Conservation (phyloP, 2,329 filamentous ascomycete genomes). For the Xenoacremonium recifei region DNA sequence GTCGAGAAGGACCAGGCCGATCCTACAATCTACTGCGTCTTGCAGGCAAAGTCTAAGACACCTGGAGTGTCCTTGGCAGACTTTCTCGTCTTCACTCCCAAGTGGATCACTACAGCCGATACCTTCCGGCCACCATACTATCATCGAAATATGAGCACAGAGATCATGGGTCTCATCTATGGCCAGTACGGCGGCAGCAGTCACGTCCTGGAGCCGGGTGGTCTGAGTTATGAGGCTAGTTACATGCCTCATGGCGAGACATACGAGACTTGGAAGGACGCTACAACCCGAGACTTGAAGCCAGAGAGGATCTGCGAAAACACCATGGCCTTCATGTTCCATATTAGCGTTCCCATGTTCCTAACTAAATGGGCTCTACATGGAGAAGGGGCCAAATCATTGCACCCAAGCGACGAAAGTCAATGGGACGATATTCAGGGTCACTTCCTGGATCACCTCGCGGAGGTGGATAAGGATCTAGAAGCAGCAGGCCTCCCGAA, state of each 20-base stretch:
- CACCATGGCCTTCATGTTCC: constrained; percentile 66
- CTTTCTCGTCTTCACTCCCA: constrained; percentile 71
- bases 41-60: constrained; percentile 59
- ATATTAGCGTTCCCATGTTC: constrained; percentile 65
- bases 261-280: constrained; percentile 43
- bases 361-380: constrained; percentile 65
- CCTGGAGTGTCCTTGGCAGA: constrained; percentile 66
- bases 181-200: constrained; percentile 55
- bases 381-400: constrained; percentile 17
- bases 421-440: constrained; percentile 25
- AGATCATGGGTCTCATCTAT: constrained; percentile 62
- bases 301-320: constrained; percentile 55
- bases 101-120: constrained; percentile 68
- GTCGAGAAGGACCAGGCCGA: constrained; percentile 67
- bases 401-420: constrained; percentile 14
- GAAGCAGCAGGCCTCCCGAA: constrained; percentile 12
- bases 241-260: constrained; percentile 36
- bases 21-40: constrained; percentile 73
- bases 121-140: constrained; percentile 74
- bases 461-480: constrained; percentile 23
- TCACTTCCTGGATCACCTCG: constrained; percentile 26
- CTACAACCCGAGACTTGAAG: constrained; percentile 49
- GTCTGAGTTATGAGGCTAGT: constrained; percentile 31
- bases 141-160: constrained; percentile 67
- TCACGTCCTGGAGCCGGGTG: constrained; percentile 26